Evolutionary conservation across 208 protist genomes (phyloP), one percentile per base, ranked within the genome.

Genomic region (Tritrichomonas foetus): DNA sequence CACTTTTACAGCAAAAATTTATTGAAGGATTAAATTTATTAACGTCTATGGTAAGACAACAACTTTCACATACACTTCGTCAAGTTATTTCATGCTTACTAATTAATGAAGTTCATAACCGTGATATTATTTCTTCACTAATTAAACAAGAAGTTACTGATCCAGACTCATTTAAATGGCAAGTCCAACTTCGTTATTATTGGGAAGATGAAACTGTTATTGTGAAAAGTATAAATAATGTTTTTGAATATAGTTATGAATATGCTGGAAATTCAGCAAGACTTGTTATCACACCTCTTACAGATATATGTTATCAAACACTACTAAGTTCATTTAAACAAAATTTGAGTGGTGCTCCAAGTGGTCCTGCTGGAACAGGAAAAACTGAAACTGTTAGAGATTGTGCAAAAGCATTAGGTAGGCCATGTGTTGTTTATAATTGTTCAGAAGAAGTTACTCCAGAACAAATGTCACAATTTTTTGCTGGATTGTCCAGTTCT

Each of bases 161-260:
- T 33, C 96, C 97, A 27, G 96, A 95, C 33, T 97, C 97, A 94
- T 99, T 99, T 94, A 97, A 99, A 94, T 99, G 98, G 98, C 96
- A 97, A 27, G 96, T 97, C 61, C 98, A 99, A 95, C 95, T 99
- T 78, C 96, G 98, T 44, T 99, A 99, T 96, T 99, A 99, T 96
- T 98, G 97, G 97, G 97, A 94, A 57, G 64, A 95, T 61, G n/a
- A 53, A 33, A 66, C 66, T 92, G 53, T 94, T 13, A 94, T 95
- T n/a, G 93, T 96, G 1, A 66, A 94, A 33, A 95, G 94, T 66
- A 95, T 96, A 20, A 94, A 96, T 47, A 78, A 93, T 50, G 41
- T 75, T 39, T 95, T 92, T 66, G 93, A 93, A 16, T 96, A 96
- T 74, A 78, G 93, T 20, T 96, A 96, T 82, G 96, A 96, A 94